Evolutionary conservation across 129 eudicot species (phyloP).

Genomic region (Escallonia rubra): DNA sequence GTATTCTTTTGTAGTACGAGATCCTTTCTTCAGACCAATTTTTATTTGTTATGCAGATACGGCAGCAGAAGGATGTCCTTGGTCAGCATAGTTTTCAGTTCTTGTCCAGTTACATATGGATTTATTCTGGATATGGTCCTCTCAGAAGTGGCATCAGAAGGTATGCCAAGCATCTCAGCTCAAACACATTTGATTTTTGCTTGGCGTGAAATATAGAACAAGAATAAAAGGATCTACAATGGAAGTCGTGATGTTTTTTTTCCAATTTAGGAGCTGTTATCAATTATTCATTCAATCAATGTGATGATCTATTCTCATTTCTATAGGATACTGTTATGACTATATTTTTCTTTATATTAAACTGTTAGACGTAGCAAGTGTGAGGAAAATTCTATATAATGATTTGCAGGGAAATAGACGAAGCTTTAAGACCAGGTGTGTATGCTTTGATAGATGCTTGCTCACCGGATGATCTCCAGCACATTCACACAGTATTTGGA

Average conservation of each 20-base stretch:
- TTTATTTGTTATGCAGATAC: conserved; percentile 40
- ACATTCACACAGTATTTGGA: conserved; percentile 83
- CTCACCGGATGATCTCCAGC: conserved; percentile 82
- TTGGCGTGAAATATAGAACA: too few relatives aligned
- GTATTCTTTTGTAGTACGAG: background rate
- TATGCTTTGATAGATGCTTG: conserved; percentile 90
- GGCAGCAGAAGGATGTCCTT: conserved; percentile 74
- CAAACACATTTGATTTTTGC: background rate
- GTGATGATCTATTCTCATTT: background rate
- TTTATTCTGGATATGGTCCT: conserved; percentile 78
- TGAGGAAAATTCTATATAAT: background rate
- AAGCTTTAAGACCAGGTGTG: conserved; percentile 85
- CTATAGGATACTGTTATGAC: background rate
- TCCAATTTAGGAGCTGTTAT: too few relatives aligned
- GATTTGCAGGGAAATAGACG: conserved; percentile 79
- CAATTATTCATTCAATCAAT: too few relatives aligned
- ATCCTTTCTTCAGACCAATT: background rate
- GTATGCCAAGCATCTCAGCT: conserved; percentile 28
- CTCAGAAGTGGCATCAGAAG: conserved; percentile 66
- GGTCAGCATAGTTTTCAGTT: conserved; percentile 52
- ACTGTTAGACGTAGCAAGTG: background rate
- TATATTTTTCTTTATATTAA: background rate
- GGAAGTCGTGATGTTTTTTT: too few relatives aligned
- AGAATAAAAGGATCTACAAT: too few relatives aligned
- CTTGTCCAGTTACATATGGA: conserved; percentile 64